Evolutionary conservation across 441 rosid species (phyloP), one percentile per base, ranked within the genome.

Genomic region (Gossypium gossypioides): DNA sequence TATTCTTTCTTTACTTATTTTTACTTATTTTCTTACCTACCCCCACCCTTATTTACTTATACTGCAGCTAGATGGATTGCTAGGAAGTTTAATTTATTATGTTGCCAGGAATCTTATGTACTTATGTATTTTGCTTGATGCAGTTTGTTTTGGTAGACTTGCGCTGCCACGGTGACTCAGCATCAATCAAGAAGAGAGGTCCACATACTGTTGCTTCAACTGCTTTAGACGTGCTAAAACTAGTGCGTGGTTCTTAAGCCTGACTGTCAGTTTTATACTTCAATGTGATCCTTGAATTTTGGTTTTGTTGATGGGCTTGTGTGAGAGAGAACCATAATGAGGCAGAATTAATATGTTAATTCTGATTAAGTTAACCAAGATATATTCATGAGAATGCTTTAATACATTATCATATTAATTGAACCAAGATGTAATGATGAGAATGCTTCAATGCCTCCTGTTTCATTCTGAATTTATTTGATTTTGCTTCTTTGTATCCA

Each of bases 91-190:
- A 18, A 25, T 24, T 54, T 65, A 55, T 56, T 12, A 65, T 22
- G 34, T 34, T 52, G n/a, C 68, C 32, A 4, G 62, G 55, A 40
- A 50, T 68, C 42, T 58, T 52, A 64, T 24, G 16, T 55, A 21
- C 59, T 70, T 57, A 18, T 73, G 6, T 15, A 32, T 29, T 44
- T 18, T 72, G 37, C 56, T 8, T 74, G 52, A 42, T 56, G 48
- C 89, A 92, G 99, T 94, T 92, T 86, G 91, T 94, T 74, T 80
- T 87, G 62, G 93, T 94, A 21, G 99, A 94, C 78, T 81, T 94
- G 62, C 88, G 97, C 69, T 94, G 99, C 81, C 97, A 94, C 76
- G 97, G 99, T 68, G 97, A 94, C 82, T 94, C 99, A 32, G 84
- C 99, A 48, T 78, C 86, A 42, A 75, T 87, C 74, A 86, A 82